Evolutionary conservation across 805 yeast species (phyloP).

Genomic region (Cyberlindnera meyerae): DNA sequence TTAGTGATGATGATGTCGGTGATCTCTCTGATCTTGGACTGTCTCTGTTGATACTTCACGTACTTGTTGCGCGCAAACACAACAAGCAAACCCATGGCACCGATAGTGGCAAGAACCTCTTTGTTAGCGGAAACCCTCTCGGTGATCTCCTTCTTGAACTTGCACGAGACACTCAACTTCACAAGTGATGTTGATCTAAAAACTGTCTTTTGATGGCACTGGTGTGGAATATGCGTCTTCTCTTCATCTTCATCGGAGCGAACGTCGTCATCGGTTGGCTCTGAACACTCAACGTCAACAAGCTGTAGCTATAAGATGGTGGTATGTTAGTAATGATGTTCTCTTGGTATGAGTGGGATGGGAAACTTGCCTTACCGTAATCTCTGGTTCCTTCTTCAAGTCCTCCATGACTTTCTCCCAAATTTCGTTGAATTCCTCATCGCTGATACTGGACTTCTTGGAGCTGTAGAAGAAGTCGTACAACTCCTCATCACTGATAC

Average conservation of each 20-base stretch:
- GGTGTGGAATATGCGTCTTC: conserved; percentile 33
- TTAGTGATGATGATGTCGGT: conserved; percentile 44
- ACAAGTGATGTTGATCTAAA: conserved; percentile 70
- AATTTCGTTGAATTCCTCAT: conserved; percentile 66
- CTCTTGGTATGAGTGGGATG: not conserved
- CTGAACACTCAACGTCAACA: conserved; percentile 36
- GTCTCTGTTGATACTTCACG: conserved; percentile 33
- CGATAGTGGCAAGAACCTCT: conserved; percentile 11
- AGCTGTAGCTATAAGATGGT: conserved; percentile 16
- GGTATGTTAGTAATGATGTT: conserved; percentile 26
- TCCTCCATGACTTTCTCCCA: conserved; percentile 64
- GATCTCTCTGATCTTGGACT: conserved; percentile 39
- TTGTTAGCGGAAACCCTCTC: conserved; percentile 31
- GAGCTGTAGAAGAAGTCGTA: conserved; percentile 44
- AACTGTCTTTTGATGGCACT: conserved; percentile 31
- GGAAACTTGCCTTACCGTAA: conserved; percentile 73
- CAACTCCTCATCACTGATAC: conserved; percentile 45
- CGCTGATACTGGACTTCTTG: conserved; percentile 29
- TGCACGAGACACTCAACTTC: conserved; percentile 55
- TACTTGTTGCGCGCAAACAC: conserved; percentile 30
- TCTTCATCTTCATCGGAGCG: conserved; percentile 35
- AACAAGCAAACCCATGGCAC: not conserved
- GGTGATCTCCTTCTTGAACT: conserved; percentile 46
- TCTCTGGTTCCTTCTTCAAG: conserved; percentile 61
- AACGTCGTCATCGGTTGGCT: conserved; percentile 33